Base-by-base conservation (phyloP, 108 stramenopile species). In the Licmophora abbreviata region DNA sequence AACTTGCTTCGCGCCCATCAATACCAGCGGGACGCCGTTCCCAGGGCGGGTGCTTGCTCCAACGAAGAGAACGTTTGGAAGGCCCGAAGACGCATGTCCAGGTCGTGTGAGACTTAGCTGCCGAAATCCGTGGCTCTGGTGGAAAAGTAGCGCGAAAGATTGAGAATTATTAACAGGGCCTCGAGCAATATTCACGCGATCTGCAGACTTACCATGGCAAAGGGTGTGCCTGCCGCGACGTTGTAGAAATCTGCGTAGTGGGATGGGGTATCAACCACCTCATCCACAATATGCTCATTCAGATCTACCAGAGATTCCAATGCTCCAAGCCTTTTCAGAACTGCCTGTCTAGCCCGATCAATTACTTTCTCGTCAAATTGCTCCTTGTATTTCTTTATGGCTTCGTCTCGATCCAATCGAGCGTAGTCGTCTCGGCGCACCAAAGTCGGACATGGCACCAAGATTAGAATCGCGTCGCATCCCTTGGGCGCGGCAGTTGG, bases 1-100 rank as follows among this genome's bases (percentile, higher is more conserved):
- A 3, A 81, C 85, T 36, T 63, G 58, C 46, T 74, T 83, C 11
- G 85, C 77, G 12, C 90, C 86, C 29, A 88, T 78, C 30, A 95
- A 58, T 12, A 95, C 91, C 24, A 95, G 59, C 1, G 95, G 92
- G 6, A 94, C 91, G 6, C 95, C 95, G 53, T 94, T 95, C 1
- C 95, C 95, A 3, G 95, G 95, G 14, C 88, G 57, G 33, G 64
- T 87, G 32, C 84, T 87, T 5, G 95, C 95, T 35, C 92, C 95
- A 54, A 83, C 82, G 58, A 69, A 92, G 23, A 85, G 48, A 7
- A 93, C 66, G 51, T 83, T 88, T 2, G 57, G 61, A 32, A 64
- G 54, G 23, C 53, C 45, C 22, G 29, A 31, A 17, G 58, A 70
- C n/a, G 64, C 36, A 4, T 61, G 56, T 14, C 72, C 64, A 36